phyloP scores from a whole-genome alignment of 2,329 filamentous ascomycete species.

The Epichloe amarillans region DNA sequence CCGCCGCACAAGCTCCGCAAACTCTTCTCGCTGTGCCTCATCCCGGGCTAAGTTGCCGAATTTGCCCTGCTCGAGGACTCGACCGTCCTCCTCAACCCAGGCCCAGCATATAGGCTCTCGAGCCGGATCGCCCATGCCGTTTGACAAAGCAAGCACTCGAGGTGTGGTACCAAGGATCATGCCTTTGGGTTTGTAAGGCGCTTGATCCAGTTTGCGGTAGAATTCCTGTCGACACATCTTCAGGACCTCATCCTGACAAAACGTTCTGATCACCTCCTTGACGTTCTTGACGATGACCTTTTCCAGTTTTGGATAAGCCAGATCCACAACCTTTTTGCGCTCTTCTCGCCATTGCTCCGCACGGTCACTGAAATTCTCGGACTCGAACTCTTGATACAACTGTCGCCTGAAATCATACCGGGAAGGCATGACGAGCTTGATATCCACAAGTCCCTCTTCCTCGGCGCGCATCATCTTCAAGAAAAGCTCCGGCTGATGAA shows the following conservation, averaged over 20 bases:
- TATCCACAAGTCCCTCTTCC: constrained; percentile 81
- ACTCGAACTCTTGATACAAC: constrained; percentile 74
- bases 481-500: constrained; percentile 75
- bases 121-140: constrained; percentile 59
- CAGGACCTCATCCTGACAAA: constrained; percentile 88
- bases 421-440: constrained; percentile 65
- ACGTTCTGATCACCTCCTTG: constrained; percentile 85
- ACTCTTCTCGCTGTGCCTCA: constrained; percentile 52
- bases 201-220: constrained; percentile 81
- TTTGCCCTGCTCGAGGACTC: constrained; percentile 78
- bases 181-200: constrained; percentile 88
- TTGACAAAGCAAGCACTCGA: constrained; percentile 75
- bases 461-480: constrained; percentile 97
- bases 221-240: constrained; percentile 81
- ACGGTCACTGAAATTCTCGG: constrained; percentile 88
- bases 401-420: constrained; percentile 63
- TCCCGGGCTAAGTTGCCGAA: constrained; percentile 65
- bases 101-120: constrained; percentile 82
- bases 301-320: constrained; percentile 70
- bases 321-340: constrained; percentile 70
- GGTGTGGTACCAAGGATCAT: constrained; percentile 81
- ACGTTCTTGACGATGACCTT: constrained; percentile 78
- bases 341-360: constrained; percentile 92
- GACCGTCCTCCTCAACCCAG: constrained; percentile 85
- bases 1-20: constrained; percentile 67